A percentile compares a stretch with the other conserved stretches of the same genome.
Conservation (phyloP, 805 yeast genomes). For the Hanseniaspora occidentalis region DNA sequence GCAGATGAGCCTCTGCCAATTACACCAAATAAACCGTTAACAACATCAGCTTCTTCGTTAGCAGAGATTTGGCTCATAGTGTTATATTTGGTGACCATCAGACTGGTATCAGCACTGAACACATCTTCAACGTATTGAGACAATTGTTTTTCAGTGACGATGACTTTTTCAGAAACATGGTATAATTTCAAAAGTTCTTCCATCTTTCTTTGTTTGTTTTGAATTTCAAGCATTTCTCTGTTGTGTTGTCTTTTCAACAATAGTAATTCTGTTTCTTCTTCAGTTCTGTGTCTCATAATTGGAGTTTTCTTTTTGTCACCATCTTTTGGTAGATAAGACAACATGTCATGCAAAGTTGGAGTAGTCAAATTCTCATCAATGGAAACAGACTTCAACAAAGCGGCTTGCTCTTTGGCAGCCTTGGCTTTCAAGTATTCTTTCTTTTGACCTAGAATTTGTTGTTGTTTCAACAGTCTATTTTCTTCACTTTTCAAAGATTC, state of each 20-base stretch:
- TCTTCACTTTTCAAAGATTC: constrained; percentile 50
- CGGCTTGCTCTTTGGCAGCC: constrained; percentile 26
- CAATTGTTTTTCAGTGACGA: constrained; percentile 60
- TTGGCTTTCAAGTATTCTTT: constrained; percentile 21
- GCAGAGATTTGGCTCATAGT: constrained; percentile 12
- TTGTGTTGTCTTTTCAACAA: constrained; percentile 54
- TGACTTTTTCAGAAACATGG: constrained; percentile 55
- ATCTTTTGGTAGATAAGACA: neutral
- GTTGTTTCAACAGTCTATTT: constrained; percentile 28
- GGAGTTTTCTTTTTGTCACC: constrained; percentile 23
- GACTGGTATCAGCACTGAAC: constrained; percentile 8
- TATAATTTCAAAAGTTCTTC: constrained; percentile 53
- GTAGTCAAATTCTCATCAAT: constrained; percentile 1
- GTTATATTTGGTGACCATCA: neutral
- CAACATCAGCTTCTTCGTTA: constrained; percentile 15
- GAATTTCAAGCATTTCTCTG: constrained; percentile 42
- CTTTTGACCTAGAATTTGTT: constrained; percentile 21
- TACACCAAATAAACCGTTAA: constrained; percentile 28
- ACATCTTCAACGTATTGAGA: constrained; percentile 15
- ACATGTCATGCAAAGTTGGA: constrained; percentile 5
- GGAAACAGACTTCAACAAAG: constrained; percentile 35
- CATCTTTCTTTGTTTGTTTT: constrained; percentile 40
- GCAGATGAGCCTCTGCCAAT: constrained; percentile 15
- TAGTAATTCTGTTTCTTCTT: constrained; percentile 49
- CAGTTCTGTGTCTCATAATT: constrained; percentile 58